Evolutionary conservation across 495 filamentous ascomycete species (phyloP).

Genomic region (Neurospora sp.): DNA sequence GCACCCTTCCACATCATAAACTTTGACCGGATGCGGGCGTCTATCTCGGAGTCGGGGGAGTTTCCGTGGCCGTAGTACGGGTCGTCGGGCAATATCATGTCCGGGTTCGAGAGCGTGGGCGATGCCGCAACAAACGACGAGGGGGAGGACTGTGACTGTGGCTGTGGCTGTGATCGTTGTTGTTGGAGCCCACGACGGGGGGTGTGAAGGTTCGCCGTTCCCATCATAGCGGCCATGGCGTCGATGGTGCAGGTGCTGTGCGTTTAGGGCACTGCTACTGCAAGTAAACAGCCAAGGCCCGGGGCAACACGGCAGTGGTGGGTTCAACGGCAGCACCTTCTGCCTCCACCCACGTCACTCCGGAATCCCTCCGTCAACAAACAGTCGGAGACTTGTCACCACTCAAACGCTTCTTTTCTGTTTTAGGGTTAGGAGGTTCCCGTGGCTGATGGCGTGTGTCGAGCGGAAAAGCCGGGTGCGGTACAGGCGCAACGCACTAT

Average conservation of each 20-base stretch:
- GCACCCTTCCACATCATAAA: slow-evolving; percentile 38
- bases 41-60: slow-evolving; percentile 31
- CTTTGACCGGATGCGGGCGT: slow-evolving; percentile 24
- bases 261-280: neutral
- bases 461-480: neutral
- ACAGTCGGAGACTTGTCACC: neutral
- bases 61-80: slow-evolving; percentile 39
- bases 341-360: neutral
- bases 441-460: neutral
- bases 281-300: neutral
- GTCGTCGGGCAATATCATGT: slow-evolving; percentile 80
- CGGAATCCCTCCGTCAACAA: neutral
- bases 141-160: slow-evolving; percentile 24
- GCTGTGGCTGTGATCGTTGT: slow-evolving; percentile 21
- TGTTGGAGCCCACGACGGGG: slow-evolving; percentile 1
- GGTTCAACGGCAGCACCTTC: neutral
- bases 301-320: neutral
- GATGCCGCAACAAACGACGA: slow-evolving; percentile 42
- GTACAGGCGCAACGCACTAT: neutral
- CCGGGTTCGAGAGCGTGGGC: slow-evolving; percentile 84
- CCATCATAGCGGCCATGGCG: slow-evolving; percentile 20
- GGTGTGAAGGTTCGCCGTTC: slow-evolving; percentile 19
- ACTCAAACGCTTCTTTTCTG: neutral
- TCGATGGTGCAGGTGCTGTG: neutral
- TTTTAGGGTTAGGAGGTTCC: neutral